Evolutionary conservation across 371 early-diverging fungal genomes (phyloP).

Genomic region (Apophysomyces elegans): DNA sequence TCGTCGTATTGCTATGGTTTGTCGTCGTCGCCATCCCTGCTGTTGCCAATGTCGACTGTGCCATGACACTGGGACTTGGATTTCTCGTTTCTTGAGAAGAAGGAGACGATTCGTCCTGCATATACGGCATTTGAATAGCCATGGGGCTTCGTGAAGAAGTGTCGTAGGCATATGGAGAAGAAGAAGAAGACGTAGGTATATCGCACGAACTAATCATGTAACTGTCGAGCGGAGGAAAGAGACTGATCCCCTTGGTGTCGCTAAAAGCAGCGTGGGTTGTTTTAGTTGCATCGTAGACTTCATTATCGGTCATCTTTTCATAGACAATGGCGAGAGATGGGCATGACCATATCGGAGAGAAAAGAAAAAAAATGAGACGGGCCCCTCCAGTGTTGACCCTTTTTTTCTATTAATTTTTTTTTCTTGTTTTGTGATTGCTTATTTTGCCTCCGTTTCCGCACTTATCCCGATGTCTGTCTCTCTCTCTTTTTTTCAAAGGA

Average conservation of each 20-base stretch:
- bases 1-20: neutral
- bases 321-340: neutral
- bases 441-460: too few relatives aligned
- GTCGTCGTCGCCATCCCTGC: neutral
- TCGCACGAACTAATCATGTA: neutral
- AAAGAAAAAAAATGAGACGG: too few relatives aligned
- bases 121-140: neutral
- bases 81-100: neutral
- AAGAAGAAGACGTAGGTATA: neutral
- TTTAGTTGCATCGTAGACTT: neutral
- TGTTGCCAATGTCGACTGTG: neutral
- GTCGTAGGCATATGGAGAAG: neutral
- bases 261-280: neutral
- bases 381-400: too few relatives aligned
- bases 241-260: neutral
- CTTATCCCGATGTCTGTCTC: too few relatives aligned
- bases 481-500: too few relatives aligned
- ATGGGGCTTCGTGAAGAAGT: neutral
- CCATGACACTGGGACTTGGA: neutral
- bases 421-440: too few relatives aligned
- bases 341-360: too few relatives aligned
- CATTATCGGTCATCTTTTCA: slow-evolving; percentile 7
- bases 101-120: neutral
- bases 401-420: too few relatives aligned
- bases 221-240: neutral